phyloP scores from a whole-genome alignment of 495 filamentous ascomycete species.

The Trichoderma virens region DNA sequence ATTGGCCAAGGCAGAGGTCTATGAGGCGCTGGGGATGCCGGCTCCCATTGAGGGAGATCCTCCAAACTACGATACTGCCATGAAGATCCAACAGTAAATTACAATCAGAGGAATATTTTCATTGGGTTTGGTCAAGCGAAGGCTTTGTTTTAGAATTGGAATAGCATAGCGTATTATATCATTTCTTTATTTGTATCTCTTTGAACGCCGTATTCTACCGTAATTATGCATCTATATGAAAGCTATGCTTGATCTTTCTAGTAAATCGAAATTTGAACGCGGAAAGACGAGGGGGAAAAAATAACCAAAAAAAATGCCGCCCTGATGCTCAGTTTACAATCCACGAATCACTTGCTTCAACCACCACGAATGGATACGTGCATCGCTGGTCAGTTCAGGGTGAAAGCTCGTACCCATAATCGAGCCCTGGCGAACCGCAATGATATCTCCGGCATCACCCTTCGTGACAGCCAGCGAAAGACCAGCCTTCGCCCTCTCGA shows the following conservation, averaged over 20 bases:
- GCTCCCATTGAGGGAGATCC: not conserved
- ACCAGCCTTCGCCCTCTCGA: constrained; percentile 19
- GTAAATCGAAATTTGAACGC: too few relatives aligned
- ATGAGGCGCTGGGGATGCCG: constrained; percentile 6
- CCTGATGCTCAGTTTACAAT: not conserved
- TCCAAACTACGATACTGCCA: not conserved
- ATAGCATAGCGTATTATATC: too few relatives aligned
- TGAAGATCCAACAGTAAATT: not conserved
- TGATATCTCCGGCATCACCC: constrained; percentile 63
- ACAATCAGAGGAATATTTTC: too few relatives aligned
- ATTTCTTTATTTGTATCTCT: too few relatives aligned
- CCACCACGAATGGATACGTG: constrained; percentile 93
- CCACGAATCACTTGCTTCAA: constrained; percentile 58
- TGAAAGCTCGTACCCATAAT: constrained; percentile 97
- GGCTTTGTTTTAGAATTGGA: too few relatives aligned
- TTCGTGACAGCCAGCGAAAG: constrained; percentile 17
- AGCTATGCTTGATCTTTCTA: too few relatives aligned
- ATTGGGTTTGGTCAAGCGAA: too few relatives aligned
- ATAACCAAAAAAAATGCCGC: not conserved
- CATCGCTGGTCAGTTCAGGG: constrained; percentile 85
- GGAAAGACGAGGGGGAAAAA: not conserved
- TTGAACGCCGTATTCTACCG: too few relatives aligned
- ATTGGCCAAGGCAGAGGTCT: not conserved
- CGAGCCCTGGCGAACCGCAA: constrained; percentile 88
- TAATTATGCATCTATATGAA: too few relatives aligned